phyloP scores from a whole-genome alignment of 129 eudicot species.

The Sambucus nigra region DNA sequence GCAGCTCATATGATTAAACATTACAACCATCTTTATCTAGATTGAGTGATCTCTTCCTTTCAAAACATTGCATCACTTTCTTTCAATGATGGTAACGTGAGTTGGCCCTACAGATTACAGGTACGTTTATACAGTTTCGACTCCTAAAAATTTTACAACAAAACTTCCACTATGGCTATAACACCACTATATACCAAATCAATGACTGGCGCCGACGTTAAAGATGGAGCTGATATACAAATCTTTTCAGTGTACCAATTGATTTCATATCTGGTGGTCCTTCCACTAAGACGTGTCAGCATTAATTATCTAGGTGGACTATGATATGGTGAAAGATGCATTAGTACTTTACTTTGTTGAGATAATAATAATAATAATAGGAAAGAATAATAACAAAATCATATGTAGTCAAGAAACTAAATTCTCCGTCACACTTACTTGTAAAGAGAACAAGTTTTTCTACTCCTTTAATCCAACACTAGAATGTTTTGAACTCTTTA shows the following conservation, averaged over 20 bases:
- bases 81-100: background rate
- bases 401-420: too few relatives aligned
- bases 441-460: background rate
- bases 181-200: too few relatives aligned
- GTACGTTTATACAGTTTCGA: background rate
- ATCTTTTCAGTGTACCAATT: background rate
- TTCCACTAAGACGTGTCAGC: background rate
- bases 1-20: background rate
- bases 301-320: background rate
- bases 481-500: too few relatives aligned
- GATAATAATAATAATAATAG: too few relatives aligned
- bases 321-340: too few relatives aligned
- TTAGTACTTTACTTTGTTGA: too few relatives aligned
- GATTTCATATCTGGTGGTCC: conserved; percentile 3
- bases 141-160: too few relatives aligned
- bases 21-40: background rate
- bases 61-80: background rate
- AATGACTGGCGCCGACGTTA: background rate
- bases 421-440: background rate
- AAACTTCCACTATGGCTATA: background rate
- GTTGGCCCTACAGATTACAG: background rate
- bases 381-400: background rate
- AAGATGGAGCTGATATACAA: background rate
- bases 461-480: too few relatives aligned
- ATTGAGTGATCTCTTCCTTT: too few relatives aligned